A percentile compares a stretch with the other conserved stretches of the same genome.
Conservation (phyloP, 306 rosid genomes). For the Lithocarpus polystachyus region DNA sequence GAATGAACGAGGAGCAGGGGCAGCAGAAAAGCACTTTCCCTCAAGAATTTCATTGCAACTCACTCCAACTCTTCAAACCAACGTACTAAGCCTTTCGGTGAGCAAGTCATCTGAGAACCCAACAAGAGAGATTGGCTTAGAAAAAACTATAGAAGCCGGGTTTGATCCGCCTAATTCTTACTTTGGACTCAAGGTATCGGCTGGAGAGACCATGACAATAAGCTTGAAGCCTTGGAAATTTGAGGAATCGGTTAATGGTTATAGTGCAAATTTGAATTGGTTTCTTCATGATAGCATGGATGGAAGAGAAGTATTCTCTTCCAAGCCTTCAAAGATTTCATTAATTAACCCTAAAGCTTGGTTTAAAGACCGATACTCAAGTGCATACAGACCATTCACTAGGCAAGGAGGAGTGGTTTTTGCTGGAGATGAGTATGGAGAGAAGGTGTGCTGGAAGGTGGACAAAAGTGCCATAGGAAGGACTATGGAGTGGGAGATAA, state of each 20-base stretch:
- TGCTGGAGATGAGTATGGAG: slow-evolving; percentile 86
- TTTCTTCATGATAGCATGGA: slow-evolving; percentile 69
- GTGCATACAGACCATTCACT: slow-evolving; percentile 78
- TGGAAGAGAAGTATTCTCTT: slow-evolving; percentile 75
- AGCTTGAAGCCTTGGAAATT: slow-evolving; percentile 88
- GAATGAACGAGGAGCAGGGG: slow-evolving; percentile 70
- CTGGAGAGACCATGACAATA: slow-evolving; percentile 57
- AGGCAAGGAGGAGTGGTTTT: slow-evolving; percentile 87
- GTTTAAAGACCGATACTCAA: slow-evolving; percentile 75
- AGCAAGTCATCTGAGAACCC: slow-evolving; percentile 89
- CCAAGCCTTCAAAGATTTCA: slow-evolving; percentile 67
- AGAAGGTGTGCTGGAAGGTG: slow-evolving; percentile 77
- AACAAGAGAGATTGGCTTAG: slow-evolving; percentile 49
- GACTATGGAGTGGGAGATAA: slow-evolving; percentile 84
- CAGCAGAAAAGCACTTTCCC: slow-evolving; percentile 77
- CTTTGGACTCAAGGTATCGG: slow-evolving; percentile 57
- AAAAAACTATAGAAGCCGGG: slow-evolving; percentile 67
- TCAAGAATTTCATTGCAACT: slow-evolving; percentile 74
- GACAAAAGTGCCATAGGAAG: slow-evolving; percentile 61
- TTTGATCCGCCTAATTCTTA: slow-evolving; percentile 58
- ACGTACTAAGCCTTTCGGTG: slow-evolving; percentile 66
- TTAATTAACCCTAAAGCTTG: slow-evolving; percentile 75
- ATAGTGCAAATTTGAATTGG: slow-evolving; percentile 81
- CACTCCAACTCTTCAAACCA: slow-evolving; percentile 63
- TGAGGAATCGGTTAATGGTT: slow-evolving; percentile 71